These are phyloP conservation scores for Trichosporon ovoides DNA, from an alignment of 1,284 basidiomycete genomes.

Conservation along the genomic window DNA sequence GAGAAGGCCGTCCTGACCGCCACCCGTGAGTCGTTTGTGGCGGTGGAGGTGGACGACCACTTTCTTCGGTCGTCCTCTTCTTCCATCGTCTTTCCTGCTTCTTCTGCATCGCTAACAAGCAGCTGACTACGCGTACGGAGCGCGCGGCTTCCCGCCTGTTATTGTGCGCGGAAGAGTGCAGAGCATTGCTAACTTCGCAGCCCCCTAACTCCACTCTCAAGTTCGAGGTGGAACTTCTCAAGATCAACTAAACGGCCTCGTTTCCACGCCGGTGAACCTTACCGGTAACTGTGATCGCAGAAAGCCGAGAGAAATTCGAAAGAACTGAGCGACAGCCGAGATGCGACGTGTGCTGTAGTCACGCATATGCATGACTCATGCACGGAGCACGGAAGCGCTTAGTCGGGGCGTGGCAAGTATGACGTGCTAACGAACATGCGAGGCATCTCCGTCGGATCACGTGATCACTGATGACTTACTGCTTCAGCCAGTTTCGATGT, in stretches of 20 bases:
- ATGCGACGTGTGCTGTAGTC: too few relatives aligned
- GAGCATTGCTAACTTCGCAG: conserved; percentile 27
- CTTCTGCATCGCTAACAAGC: background rate
- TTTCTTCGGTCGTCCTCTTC: conserved; percentile 1
- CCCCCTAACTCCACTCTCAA: conserved; percentile 52
- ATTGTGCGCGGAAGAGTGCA: conserved; percentile 49
- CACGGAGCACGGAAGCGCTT: too few relatives aligned
- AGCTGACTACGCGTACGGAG: conserved; percentile 39
- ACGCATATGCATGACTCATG: too few relatives aligned
- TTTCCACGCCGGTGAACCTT: too few relatives aligned
- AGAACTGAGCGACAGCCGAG: too few relatives aligned
- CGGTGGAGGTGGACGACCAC: background rate
- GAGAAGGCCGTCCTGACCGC: conserved; percentile 65
- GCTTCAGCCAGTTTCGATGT: too few relatives aligned
- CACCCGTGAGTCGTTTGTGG: conserved; percentile 27
- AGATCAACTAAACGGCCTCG: conserved; percentile 48
- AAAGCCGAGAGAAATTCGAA: too few relatives aligned
- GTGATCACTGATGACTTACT: too few relatives aligned
- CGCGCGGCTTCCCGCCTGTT: conserved; percentile 62
- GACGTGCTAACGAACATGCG: too few relatives aligned
- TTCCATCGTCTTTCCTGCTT: conserved; percentile 8
- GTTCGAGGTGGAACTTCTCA: conserved; percentile 56
- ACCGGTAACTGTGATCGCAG: too few relatives aligned
- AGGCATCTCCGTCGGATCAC: too few relatives aligned
- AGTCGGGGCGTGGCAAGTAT: too few relatives aligned